Evolutionary conservation across 139 green algal species (phyloP).

Genomic region (Diplosphaera chodatii): DNA sequence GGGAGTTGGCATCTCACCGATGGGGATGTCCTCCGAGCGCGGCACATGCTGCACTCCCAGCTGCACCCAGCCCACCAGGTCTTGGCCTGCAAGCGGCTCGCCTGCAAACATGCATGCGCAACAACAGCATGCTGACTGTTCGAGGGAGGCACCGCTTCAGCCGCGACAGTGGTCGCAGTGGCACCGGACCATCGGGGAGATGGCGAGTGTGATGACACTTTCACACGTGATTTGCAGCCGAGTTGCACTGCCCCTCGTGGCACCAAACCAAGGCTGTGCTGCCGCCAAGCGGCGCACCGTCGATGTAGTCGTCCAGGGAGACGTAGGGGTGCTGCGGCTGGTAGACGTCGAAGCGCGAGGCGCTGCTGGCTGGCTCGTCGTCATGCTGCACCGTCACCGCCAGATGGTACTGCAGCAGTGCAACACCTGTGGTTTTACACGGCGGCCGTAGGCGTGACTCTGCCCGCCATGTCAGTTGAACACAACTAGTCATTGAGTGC

Average conservation of each 20-base stretch:
- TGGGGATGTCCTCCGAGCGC: slow-evolving; percentile 23
- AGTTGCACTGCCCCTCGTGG: too few species aligned
- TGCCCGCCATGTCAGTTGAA: too few species aligned
- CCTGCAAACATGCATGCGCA: not conserved
- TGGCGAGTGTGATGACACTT: too few species aligned
- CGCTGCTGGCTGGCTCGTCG: slow-evolving; percentile 2
- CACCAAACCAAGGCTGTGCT: too few species aligned
- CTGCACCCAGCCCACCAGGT: slow-evolving; percentile 28
- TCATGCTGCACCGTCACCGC: slow-evolving; percentile 20
- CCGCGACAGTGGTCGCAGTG: too few species aligned
- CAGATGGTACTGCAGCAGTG: slow-evolving; percentile 15
- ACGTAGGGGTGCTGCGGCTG: not conserved
- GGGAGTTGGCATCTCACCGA: not conserved
- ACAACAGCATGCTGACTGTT: too few species aligned
- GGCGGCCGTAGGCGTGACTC: too few species aligned
- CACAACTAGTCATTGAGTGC: too few species aligned
- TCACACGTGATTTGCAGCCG: too few species aligned
- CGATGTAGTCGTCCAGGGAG: slow-evolving; percentile 2
- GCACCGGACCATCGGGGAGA: too few species aligned
- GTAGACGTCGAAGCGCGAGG: slow-evolving; percentile 17
- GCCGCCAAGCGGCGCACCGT: not conserved
- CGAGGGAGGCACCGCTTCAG: too few species aligned
- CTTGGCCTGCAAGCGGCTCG: slow-evolving; percentile 10
- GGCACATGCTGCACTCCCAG: slow-evolving; percentile 23
- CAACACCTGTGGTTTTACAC: too few species aligned